Percentiles rank a stretch among this genome's conserved stretches.
phyloP scores from a whole-genome alignment of 2,329 filamentous ascomycete species.

The Venturia asperata region DNA sequence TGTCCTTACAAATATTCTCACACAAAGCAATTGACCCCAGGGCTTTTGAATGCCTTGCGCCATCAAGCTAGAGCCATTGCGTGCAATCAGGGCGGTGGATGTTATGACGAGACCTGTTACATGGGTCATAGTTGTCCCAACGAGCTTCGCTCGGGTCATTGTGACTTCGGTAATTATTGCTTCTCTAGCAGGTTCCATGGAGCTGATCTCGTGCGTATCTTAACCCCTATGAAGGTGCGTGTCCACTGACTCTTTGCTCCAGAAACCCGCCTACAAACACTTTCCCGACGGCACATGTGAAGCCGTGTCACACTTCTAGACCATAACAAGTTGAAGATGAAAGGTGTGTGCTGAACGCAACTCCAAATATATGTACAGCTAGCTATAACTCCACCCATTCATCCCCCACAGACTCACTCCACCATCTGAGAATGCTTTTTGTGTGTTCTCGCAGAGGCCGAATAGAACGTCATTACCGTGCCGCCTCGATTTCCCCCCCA shows the following conservation, averaged over 20 bases:
- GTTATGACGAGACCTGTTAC: constrained; percentile 37
- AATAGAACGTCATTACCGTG: no score
- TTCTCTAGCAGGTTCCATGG: neutral
- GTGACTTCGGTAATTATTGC: constrained; percentile 16
- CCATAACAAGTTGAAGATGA: no score
- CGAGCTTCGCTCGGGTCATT: constrained; percentile 26
- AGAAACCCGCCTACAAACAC: constrained; percentile 5
- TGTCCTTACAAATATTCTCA: constrained; percentile 39
- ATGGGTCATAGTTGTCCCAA: constrained; percentile 26
- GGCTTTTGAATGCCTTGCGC: constrained; percentile 35
- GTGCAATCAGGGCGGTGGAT: constrained; percentile 33
- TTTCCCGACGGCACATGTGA: neutral
- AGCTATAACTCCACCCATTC: neutral
- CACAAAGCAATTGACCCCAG: constrained; percentile 32
- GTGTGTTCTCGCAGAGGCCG: no score
- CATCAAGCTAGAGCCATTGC: constrained; percentile 37
- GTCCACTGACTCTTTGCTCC: neutral
- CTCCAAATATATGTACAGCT: neutral
- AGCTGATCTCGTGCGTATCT: neutral
- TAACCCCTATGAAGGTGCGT: neutral
- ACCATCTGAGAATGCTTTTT: no score
- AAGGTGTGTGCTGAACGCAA: neutral
- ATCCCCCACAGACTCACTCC: no score
- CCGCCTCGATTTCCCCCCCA: no score
- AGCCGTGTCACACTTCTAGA: neutral